Evolutionary conservation across 2,329 filamentous ascomycete genomes (phyloP).

Genomic region (Pseudovirgaria hyperparasitica): DNA sequence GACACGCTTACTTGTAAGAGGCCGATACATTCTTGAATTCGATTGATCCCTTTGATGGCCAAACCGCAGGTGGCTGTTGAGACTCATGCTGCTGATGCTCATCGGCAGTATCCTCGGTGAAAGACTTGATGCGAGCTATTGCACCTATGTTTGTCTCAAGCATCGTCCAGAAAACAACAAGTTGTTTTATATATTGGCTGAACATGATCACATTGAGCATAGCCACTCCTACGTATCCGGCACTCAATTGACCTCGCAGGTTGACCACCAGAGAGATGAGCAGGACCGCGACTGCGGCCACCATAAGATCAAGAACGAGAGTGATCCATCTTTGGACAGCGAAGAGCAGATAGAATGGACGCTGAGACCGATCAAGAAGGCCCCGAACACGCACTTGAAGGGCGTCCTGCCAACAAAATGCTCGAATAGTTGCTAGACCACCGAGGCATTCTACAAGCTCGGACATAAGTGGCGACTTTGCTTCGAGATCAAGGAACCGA

Average conservation of each 20-base stretch:
- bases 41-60: constrained; percentile 31
- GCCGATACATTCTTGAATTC: constrained; percentile 33
- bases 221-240: constrained; percentile 40
- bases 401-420: constrained; percentile 35
- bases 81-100: constrained; percentile 42
- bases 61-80: constrained; percentile 23
- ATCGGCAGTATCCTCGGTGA: constrained; percentile 30
- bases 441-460: constrained; percentile 39
- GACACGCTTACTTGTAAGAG: constrained; percentile 26
- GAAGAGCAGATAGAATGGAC: constrained; percentile 33
- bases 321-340: constrained; percentile 33
- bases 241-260: constrained; percentile 27
- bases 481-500: constrained; percentile 41
- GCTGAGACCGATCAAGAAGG: constrained; percentile 28
- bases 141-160: constrained; percentile 47
- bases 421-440: constrained; percentile 37
- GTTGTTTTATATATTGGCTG: constrained; percentile 36
- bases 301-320: constrained; percentile 27
- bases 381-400: constrained; percentile 24
- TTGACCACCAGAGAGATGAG: constrained; percentile 21
- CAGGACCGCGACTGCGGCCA: constrained; percentile 26
- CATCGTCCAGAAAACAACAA: constrained; percentile 42
- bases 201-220: constrained; percentile 42
- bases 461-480: constrained; percentile 36
- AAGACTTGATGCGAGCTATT: constrained; percentile 42